phyloP scores from a whole-genome alignment of 768 basidiomycete species.

The Trametes cinnabarina region DNA sequence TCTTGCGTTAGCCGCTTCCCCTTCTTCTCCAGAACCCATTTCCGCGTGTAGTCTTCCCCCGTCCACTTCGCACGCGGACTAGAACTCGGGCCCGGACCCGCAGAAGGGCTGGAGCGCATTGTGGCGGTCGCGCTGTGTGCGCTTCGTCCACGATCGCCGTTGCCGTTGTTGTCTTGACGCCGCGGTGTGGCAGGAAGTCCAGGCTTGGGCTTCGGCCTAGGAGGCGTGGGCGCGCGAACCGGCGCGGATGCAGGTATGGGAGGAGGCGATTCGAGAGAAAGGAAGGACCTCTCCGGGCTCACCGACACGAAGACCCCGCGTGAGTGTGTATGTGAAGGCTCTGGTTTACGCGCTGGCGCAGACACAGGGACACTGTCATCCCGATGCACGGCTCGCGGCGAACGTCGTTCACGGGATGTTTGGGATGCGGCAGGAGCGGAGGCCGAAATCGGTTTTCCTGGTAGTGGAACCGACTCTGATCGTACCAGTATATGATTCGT shows the following conservation, averaged over 20 bases:
- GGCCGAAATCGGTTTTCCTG: neutral
- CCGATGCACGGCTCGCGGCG: neutral
- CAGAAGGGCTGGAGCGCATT: neutral
- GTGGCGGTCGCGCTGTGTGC: neutral
- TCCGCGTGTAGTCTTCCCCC: conserved; percentile 2
- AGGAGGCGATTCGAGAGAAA: neutral
- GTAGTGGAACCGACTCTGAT: neutral
- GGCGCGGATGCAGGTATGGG: neutral
- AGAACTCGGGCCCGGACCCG: neutral
- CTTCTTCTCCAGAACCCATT: conserved; percentile 20
- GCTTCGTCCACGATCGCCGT: neutral
- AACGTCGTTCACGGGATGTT: neutral
- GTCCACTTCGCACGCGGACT: neutral
- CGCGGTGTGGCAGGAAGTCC: conserved; percentile 6
- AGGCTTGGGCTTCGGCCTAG: neutral
- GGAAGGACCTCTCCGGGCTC: neutral
- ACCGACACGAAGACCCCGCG: neutral
- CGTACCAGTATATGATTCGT: neutral
- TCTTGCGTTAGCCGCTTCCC: conserved; percentile 21
- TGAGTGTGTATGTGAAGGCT: neutral
- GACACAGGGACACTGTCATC: neutral
- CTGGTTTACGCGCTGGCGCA: neutral
- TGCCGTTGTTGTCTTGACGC: neutral
- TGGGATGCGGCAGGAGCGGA: conserved; percentile 2
- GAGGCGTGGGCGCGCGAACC: conserved; percentile 9